These are phyloP conservation scores for Linum trigynum DNA, from an alignment of 345 rosid species.

Conservation along the genomic window DNA sequence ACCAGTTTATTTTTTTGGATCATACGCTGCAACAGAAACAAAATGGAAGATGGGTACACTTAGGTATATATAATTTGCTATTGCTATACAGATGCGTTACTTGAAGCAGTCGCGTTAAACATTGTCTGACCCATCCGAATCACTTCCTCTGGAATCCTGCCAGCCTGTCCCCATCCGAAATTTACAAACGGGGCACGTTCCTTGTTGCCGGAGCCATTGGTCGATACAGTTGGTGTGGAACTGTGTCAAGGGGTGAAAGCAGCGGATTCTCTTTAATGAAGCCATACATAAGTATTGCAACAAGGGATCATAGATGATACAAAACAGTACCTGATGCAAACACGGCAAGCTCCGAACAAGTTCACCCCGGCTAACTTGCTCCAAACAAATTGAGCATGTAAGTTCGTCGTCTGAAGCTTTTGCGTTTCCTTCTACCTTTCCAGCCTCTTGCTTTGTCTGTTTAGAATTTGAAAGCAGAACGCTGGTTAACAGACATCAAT, in stretches of 20 bases:
- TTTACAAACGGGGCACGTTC: conserved; percentile 60
- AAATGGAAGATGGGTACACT: not conserved
- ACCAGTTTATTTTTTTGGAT: not conserved
- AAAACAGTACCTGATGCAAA: conserved; percentile 43
- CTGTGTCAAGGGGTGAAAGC: not conserved
- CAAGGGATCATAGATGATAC: not conserved
- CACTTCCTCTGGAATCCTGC: conserved; percentile 46
- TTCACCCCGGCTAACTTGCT: conserved; percentile 54
- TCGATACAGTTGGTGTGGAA: conserved; percentile 6
- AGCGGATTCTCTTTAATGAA: not conserved
- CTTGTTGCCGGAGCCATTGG: conserved; percentile 18
- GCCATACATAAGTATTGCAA: not conserved
- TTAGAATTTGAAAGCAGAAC: not conserved
- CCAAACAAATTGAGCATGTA: conserved; percentile 66
- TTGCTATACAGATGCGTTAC: not conserved
- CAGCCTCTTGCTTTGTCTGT: conserved; percentile 40
- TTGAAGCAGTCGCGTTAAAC: conserved; percentile 17
- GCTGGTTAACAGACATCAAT: too few species aligned
- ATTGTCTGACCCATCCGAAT: conserved; percentile 44
- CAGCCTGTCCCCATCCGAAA: conserved; percentile 36
- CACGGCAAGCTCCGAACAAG: conserved; percentile 67
- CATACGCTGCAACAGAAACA: not conserved
- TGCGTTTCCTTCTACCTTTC: conserved; percentile 24
- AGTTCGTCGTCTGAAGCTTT: conserved; percentile 46
- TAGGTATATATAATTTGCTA: too few species aligned